Conservation (phyloP, 192 early-diverging fungal species). For the Backusella liffmaniae region DNA sequence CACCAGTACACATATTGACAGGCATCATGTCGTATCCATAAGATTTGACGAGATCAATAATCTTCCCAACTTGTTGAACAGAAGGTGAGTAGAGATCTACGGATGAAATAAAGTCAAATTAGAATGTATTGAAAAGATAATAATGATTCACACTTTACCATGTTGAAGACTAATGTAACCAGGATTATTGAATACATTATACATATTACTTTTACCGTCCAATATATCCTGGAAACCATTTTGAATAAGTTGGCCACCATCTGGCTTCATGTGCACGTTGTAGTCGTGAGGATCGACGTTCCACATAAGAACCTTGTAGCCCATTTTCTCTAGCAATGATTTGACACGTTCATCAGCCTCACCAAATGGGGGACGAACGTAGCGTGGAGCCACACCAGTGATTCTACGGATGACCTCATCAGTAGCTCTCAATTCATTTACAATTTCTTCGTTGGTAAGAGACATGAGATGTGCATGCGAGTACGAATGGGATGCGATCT, state of each 20-base stretch:
- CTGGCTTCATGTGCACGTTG: constrained; percentile 13
- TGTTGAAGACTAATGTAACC: constrained; percentile 40
- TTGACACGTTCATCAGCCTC: constrained; percentile 61
- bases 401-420: constrained; percentile 47
- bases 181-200: constrained; percentile 22
- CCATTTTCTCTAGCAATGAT: constrained; percentile 38
- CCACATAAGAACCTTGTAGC: constrained; percentile 37
- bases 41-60: constrained; percentile 8
- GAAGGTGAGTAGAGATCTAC: constrained; percentile 29
- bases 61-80: constrained; percentile 14
- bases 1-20: constrained; percentile 19
- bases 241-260: constrained; percentile 18
- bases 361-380: constrained; percentile 64
- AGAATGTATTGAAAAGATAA: neutral
- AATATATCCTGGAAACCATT: neutral
- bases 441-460: constrained; percentile 42
- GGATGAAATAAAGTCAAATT: neutral
- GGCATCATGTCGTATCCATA: constrained; percentile 19
- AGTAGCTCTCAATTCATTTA: constrained; percentile 42
- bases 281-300: constrained; percentile 39
- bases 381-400: constrained; percentile 52
- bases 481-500: constrained; percentile 60
- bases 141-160: constrained; percentile 13
- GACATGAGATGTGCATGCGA: constrained; percentile 47
- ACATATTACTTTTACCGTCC: neutral